Evolutionary conservation across 2,329 filamentous ascomycete species (phyloP), one percentile per base, ranked within the genome.

Genomic region (Cladosporium sp.): DNA sequence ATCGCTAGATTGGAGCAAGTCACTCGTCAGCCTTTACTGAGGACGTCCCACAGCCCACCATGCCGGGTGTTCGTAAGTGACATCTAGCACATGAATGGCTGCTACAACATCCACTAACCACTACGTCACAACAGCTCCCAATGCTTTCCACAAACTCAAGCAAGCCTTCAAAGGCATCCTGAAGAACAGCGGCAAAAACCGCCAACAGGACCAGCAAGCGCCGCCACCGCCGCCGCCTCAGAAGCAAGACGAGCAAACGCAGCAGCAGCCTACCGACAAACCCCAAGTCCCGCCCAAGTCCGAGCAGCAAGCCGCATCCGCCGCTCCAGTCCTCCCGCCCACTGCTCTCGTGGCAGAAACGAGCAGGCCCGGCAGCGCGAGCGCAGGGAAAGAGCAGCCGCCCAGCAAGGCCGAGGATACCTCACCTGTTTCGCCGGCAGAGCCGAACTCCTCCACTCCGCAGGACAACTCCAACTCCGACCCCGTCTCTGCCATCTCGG

Each of bases 111-210:
- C 13, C 12, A 22, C 40, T 51, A 30, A 48, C 27, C 29, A 38
- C 42, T 52, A 41, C 51, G 29, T n/a, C n/a, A 50, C 42, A 30
- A 43, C n/a, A 61, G 59, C 58, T 43, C 58, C 59, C 37, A 57
- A 61, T 48, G 55, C 57, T 15, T 34, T 56, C 48, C 51, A 50
- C 42, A 55, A 36, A 22, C 50, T 65, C 43, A 64, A 62, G 55
- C 57, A 56, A 38, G 57, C 57, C 17, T 57, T 65, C 47, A 61
- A 62, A 40, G 56, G 56, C 49, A 54, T 65, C 36, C 62, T 65
- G 50, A 57, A 54, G 45, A 47, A 54, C 30, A 42, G 40, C 20
- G 54, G 43, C 42, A 58, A 55, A 22, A 60, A 58, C 39, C 24
- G 47, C n/a, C 50, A n/a, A n/a, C n/a, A 43, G 13, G 22, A 54